A percentile compares a stretch with the other conserved stretches of the same genome.
phyloP scores from a whole-genome alignment of 345 rosid genomes.

The Eucalyptus caleyi region DNA sequence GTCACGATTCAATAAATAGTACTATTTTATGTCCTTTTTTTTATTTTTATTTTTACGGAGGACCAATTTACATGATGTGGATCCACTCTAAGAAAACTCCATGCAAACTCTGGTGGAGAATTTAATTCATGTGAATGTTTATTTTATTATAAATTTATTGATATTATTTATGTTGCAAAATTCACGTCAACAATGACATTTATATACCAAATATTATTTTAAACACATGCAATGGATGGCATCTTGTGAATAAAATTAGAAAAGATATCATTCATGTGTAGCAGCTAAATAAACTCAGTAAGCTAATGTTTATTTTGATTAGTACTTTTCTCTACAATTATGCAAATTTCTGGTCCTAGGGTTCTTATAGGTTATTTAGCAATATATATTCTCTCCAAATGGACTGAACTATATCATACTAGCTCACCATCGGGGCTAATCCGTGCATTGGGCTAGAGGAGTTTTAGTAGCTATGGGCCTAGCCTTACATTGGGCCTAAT shows the following conservation, averaged over 20 bases:
- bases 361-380: background rate
- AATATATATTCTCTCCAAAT: background rate
- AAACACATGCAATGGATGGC: background rate
- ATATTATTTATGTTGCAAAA: no score
- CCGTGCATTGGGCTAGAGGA: background rate
- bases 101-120: background rate
- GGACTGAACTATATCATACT: background rate
- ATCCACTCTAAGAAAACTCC: background rate
- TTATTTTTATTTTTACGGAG: background rate
- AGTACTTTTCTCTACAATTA: background rate
- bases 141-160: no score
- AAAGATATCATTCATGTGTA: no score
- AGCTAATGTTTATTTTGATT: background rate
- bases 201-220: no score
- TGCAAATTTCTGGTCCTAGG: background rate
- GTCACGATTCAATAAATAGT: background rate
- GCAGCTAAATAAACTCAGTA: background rate
- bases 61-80: background rate
- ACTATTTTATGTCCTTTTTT: background rate
- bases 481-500: background rate
- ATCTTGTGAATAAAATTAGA: fast-evolving
- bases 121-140: background rate
- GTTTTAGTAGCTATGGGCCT: background rate
- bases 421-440: background rate
- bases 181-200: background rate